Conservation (phyloP, 1,284 basidiomycete genomes). For the Boletellus sp. region DNA sequence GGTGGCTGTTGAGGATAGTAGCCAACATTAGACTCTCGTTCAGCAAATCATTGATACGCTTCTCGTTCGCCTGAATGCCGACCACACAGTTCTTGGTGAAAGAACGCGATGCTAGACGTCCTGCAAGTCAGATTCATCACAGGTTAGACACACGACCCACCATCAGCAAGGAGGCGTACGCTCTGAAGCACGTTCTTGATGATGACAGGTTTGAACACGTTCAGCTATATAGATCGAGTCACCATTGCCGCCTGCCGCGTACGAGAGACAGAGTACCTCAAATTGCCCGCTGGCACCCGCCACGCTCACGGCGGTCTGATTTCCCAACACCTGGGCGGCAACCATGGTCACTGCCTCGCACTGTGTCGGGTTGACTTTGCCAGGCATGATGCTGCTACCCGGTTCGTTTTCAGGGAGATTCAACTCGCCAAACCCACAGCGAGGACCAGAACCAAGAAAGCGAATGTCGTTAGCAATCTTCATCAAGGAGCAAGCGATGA, state of each 20-base stretch:
- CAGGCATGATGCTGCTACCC: slow-evolving; percentile 99
- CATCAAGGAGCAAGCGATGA: slow-evolving; percentile 93
- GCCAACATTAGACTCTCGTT: slow-evolving; percentile 97
- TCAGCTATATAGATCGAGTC: slow-evolving; percentile 54
- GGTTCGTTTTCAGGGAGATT: slow-evolving; percentile 98
- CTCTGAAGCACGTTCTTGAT: slow-evolving; percentile 97
- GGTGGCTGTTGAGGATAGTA: slow-evolving; percentile 88
- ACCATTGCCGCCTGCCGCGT: slow-evolving; percentile 2
- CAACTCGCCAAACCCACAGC: slow-evolving; percentile 96
- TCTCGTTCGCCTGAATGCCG: slow-evolving; percentile 95
- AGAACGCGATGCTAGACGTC: slow-evolving; percentile 65
- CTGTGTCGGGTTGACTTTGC: slow-evolving; percentile 99
- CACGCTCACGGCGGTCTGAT: slow-evolving; percentile 91
- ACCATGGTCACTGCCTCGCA: slow-evolving; percentile 99
- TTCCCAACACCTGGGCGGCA: slow-evolving; percentile 97
- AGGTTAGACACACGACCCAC: slow-evolving; percentile 36
- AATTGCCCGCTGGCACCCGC: slow-evolving; percentile 97
- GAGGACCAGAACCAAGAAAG: slow-evolving; percentile 95
- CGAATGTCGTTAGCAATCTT: slow-evolving; percentile 99
- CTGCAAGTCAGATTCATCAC: not conserved
- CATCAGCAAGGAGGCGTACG: slow-evolving; percentile 91
- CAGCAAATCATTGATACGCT: slow-evolving; percentile 83
- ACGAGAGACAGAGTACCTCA: slow-evolving; percentile 54
- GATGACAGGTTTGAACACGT: slow-evolving; percentile 99
- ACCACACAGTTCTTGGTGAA: slow-evolving; percentile 98